phyloP scores from a whole-genome alignment of 208 protist genomes.

The Chromosphaera perkinsii region DNA sequence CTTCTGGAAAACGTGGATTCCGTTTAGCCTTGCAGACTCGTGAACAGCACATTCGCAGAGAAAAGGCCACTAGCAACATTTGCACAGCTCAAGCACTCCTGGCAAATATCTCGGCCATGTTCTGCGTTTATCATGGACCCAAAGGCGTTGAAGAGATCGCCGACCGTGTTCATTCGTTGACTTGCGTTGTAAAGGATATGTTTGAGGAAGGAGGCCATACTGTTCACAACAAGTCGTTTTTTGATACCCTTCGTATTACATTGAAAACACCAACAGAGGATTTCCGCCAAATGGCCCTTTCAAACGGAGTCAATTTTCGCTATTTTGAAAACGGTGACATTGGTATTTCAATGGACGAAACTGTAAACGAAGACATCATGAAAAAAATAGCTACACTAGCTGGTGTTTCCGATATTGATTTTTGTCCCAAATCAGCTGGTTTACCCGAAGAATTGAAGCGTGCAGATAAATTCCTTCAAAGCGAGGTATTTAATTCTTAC shows the following conservation, averaged over 20 bases:
- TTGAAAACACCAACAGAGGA: slow-evolving; percentile 1
- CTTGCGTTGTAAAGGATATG: slow-evolving; percentile 70
- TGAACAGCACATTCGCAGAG: slow-evolving; percentile 95
- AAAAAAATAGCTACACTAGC: slow-evolving; percentile 60
- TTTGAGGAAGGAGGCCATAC: slow-evolving; percentile 66
- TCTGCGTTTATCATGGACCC: slow-evolving; percentile 93
- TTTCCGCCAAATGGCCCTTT: background rate
- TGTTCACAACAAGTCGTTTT: slow-evolving; percentile 10
- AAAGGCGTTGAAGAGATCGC: slow-evolving; percentile 82
- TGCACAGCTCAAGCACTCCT: slow-evolving; percentile 94
- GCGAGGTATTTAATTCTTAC: slow-evolving; percentile 82
- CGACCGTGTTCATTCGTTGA: slow-evolving; percentile 69
- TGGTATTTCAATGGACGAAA: slow-evolving; percentile 84
- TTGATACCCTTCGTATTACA: slow-evolving; percentile 3
- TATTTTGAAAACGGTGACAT: slow-evolving; percentile 54
- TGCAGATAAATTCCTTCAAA: background rate
- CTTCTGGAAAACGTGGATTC: slow-evolving; percentile 72
- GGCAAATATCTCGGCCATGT: slow-evolving; percentile 90
- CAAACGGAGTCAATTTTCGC: slow-evolving; percentile 77
- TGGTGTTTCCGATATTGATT: background rate
- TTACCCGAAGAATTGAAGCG: background rate
- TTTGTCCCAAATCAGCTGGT: background rate
- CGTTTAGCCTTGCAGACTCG: slow-evolving; percentile 94
- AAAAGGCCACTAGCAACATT: slow-evolving; percentile 90
- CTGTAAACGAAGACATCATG: slow-evolving; percentile 72